Evolutionary conservation across 192 early-diverging fungal species (phyloP), one percentile per base, ranked within the genome.

Genomic region (Entrophospora sp.): DNA sequence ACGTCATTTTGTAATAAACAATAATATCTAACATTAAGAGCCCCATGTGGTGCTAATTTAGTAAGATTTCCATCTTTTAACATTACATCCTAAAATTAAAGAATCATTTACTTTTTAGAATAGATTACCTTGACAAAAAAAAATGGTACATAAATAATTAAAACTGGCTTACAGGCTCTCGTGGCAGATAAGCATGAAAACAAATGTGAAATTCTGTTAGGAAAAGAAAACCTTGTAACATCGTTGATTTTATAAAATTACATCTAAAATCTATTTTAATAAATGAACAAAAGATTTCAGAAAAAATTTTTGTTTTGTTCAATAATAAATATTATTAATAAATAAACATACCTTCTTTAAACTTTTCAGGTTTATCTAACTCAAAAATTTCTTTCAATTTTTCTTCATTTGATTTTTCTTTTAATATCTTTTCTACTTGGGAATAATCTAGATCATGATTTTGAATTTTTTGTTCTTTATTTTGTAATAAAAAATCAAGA

Each of bases 221-320:
- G 56, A 83, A 88, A 66, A 88, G 68, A 38, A 81, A 76, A 18
- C 86, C 86, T 9, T 80, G 79, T 5, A 88, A 71, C 53, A 87
- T 71, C 0, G 85, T 81, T n/a, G 84, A 81, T 0, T 77, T 74
- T 7, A 87, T 74, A 37, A 88, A 70, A 71, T 80, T 85, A 66
- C 86, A 88, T 22, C 85, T 73, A 72, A 77, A 88, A 40, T 88
- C 86, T 84, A 61, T 31, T 6, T 8, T 36, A 28, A 30, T 20
- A n/a, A 65, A 34, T 35, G 12, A 60, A 32, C 24, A n/a, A 59
- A 4, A 65, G 49, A 37, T 4, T 51, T 12, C 31, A 13, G 1
- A 36, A 22, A 3, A 18, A 46, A 49, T 9, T 28, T 36, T 8
- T n/a, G n/a, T n/a, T n/a, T n/a, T n/a, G n/a, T n/a, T n/a, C n/a